These are phyloP conservation scores for Cutaneotrichosporon mucoides DNA, from an alignment of 1,284 basidiomycete genomes.

Conservation along the genomic window DNA sequence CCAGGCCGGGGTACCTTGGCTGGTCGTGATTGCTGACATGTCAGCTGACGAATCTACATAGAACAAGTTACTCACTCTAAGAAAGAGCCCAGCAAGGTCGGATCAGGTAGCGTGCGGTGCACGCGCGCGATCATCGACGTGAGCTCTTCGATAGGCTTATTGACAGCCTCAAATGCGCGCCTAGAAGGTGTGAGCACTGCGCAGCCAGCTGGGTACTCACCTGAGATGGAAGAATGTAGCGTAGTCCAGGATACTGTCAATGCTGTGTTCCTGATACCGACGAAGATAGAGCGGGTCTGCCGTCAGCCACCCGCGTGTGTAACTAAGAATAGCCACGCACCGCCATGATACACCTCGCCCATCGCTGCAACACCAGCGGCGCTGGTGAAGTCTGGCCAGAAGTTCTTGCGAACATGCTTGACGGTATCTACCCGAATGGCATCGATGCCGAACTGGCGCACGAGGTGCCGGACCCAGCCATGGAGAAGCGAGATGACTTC, in stretches of 20 bases:
- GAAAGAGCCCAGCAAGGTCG: slow-evolving; percentile 50
- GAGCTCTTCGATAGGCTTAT: slow-evolving; percentile 33
- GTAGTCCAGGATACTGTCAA: slow-evolving; percentile 58
- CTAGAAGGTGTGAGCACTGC: slow-evolving; percentile 16
- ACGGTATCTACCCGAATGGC: slow-evolving; percentile 53
- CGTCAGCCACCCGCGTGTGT: slow-evolving; percentile 8
- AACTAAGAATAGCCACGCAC: slow-evolving; percentile 20
- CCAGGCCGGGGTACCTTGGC: slow-evolving; percentile 44
- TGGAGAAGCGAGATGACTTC: slow-evolving; percentile 46
- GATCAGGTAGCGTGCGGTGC: slow-evolving; percentile 39
- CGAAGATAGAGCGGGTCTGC: slow-evolving; percentile 43
- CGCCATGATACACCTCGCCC: slow-evolving; percentile 52
- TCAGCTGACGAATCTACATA: background rate
- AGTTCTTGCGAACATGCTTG: slow-evolving; percentile 53
- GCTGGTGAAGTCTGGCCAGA: slow-evolving; percentile 52
- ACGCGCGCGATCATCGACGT: slow-evolving; percentile 37
- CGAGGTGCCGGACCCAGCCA: slow-evolving; percentile 51
- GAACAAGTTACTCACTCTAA: slow-evolving; percentile 41
- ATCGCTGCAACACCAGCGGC: slow-evolving; percentile 51
- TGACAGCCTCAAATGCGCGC: slow-evolving; percentile 35
- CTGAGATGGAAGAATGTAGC: slow-evolving; percentile 55
- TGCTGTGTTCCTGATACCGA: slow-evolving; percentile 48
- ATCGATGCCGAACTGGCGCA: slow-evolving; percentile 49
- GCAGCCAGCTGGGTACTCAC: too few relatives aligned
- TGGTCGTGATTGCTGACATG: slow-evolving; percentile 49